Evolutionary conservation across 768 basidiomycete species (phyloP).

Genomic region (Calocera cornea): DNA sequence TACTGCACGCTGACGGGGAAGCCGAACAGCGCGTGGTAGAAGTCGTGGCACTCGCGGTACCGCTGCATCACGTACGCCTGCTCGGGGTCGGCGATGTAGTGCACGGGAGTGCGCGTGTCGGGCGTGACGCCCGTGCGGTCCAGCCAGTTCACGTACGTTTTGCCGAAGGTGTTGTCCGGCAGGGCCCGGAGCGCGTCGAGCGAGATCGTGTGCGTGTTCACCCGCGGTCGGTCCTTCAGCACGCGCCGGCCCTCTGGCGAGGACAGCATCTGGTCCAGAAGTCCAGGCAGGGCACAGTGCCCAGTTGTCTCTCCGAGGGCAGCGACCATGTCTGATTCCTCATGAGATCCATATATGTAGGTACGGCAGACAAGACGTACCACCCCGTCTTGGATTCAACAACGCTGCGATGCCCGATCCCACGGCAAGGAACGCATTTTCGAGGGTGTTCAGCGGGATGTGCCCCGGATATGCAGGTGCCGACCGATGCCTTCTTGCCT

Average conservation of each 20-base stretch:
- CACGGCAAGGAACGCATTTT: constrained; percentile 70
- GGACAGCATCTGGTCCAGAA: constrained; percentile 65
- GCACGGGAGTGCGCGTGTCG: constrained; percentile 85
- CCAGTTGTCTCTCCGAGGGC: constrained; percentile 89
- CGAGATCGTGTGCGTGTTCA: constrained; percentile 65
- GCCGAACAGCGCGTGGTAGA: constrained; percentile 84
- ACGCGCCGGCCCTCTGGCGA: constrained; percentile 74
- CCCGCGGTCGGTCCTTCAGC: constrained; percentile 66
- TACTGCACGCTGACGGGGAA: constrained; percentile 82
- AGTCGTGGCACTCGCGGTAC: constrained; percentile 95
- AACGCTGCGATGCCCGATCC: constrained; percentile 79
- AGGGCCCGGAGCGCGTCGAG: constrained; percentile 50
- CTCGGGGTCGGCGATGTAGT: constrained; percentile 88
- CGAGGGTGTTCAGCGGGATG: constrained; percentile 66
- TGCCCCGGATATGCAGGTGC: constrained; percentile 58
- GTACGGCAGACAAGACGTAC: constrained; percentile 32
- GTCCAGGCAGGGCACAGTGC: constrained; percentile 54
- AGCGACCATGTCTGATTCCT: constrained; percentile 73
- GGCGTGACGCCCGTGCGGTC: constrained; percentile 78
- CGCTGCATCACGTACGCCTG: constrained; percentile 96
- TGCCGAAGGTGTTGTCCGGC: constrained; percentile 71
- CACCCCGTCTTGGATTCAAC: constrained; percentile 67
- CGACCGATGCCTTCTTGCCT: constrained; percentile 2
- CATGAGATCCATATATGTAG: neutral
- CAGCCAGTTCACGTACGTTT: constrained; percentile 81